A percentile compares a stretch with the other conserved stretches of the same genome.
These are phyloP conservation scores for Oehlia diaphana DNA, from an alignment of 192 early-diverging fungal species.

Conservation along the genomic window DNA sequence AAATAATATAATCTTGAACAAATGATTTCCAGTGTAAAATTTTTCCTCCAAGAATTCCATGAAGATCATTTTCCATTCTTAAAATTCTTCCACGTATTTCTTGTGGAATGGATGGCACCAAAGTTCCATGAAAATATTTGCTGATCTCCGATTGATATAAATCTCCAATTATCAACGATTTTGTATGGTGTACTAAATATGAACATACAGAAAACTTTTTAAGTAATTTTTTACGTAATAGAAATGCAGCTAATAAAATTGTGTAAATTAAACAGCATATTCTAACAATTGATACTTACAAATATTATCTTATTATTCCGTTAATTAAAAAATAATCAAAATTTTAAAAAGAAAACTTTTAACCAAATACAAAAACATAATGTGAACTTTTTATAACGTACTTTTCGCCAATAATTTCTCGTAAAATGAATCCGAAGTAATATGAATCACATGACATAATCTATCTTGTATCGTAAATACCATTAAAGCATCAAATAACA, in stretches of 20 bases:
- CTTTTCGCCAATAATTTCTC: not conserved
- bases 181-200: not conserved
- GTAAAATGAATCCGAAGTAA: not conserved
- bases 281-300: not conserved
- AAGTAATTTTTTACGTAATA: not conserved
- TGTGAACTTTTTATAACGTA: not conserved
- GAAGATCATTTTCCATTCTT: constrained; percentile 14
- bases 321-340: not conserved
- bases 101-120: not conserved
- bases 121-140: not conserved
- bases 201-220: not conserved
- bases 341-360: not conserved
- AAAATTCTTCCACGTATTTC: not conserved
- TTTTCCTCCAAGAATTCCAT: not conserved
- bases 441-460: not conserved
- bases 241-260: too few relatives aligned
- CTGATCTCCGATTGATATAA: not conserved
- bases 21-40: constrained; percentile 10
- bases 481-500: not conserved
- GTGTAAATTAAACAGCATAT: too few relatives aligned
- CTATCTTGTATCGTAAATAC: not conserved
- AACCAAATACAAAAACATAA: not conserved
- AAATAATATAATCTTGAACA: not conserved
- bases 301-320: not conserved
- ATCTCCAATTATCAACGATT: constrained; percentile 10